These are phyloP conservation scores for Aspergillus pseudotamarii DNA, from an alignment of 2,329 filamentous ascomycete species.

Conservation along the genomic window DNA sequence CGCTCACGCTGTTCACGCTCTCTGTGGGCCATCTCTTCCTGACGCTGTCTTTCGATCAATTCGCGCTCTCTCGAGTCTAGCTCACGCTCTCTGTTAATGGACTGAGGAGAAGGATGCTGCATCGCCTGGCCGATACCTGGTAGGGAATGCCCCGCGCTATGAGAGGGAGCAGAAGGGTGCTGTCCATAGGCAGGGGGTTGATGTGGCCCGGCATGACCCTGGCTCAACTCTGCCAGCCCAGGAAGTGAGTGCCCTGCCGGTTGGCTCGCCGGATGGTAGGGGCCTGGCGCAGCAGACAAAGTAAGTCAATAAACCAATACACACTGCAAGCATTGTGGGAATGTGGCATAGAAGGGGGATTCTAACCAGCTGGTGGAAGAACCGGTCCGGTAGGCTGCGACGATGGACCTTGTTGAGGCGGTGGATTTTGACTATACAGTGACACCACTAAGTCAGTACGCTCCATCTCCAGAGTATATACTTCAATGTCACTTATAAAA, in stretches of 20 bases:
- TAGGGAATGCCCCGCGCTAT: constrained; percentile 41
- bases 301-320: constrained; percentile 20
- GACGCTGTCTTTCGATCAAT: constrained; percentile 49
- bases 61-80: constrained; percentile 61
- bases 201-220: constrained; percentile 45
- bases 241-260: constrained; percentile 49
- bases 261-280: constrained; percentile 46
- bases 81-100: constrained; percentile 47
- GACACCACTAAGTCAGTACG: constrained; percentile 12
- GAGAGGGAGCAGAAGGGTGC: constrained; percentile 40
- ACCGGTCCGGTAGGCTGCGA: constrained; percentile 42
- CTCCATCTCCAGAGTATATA: not conserved
- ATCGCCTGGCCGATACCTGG: constrained; percentile 47
- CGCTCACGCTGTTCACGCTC: constrained; percentile 58
- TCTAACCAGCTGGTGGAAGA: constrained; percentile 44
- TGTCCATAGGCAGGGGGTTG: constrained; percentile 48
- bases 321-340: not conserved
- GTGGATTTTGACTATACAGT: constrained; percentile 39
- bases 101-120: constrained; percentile 45
- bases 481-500: not conserved
- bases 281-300: constrained; percentile 28
- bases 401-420: constrained; percentile 41
- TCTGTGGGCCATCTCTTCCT: constrained; percentile 61
- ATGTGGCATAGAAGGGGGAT: constrained; percentile 6
- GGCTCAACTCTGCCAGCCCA: constrained; percentile 50